Evolutionary conservation across 371 early-diverging fungal genomes (phyloP).

Genomic region (Smittium mucronatum): DNA sequence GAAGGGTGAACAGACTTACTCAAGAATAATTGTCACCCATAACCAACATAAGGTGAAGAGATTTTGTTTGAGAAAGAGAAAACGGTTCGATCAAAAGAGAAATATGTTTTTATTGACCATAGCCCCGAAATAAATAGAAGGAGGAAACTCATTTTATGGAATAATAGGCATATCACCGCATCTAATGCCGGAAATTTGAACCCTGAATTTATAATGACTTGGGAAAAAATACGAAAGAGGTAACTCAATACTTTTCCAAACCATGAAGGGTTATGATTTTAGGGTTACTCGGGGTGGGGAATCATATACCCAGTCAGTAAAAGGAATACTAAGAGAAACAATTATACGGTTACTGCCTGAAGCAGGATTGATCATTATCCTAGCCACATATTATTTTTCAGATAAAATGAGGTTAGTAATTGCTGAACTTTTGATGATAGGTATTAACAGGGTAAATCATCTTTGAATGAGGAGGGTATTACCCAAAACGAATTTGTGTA

Average conservation of each 20-base stretch:
- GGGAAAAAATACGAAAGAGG: background rate
- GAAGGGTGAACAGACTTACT: no score
- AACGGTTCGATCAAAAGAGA: no score
- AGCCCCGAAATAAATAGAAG: background rate
- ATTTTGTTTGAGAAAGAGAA: no score
- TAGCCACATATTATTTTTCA: background rate
- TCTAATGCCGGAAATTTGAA: background rate
- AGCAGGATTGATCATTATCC: background rate
- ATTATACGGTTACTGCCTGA: background rate
- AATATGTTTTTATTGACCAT: background rate
- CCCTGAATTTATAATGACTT: background rate
- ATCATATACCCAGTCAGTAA: background rate
- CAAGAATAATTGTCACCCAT: no score
- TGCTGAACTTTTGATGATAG: background rate
- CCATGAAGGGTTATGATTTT: background rate
- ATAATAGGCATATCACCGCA: background rate
- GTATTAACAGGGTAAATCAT: background rate
- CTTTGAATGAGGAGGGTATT: background rate
- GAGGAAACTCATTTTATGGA: background rate
- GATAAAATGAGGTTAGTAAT: background rate
- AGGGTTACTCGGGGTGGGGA: background rate
- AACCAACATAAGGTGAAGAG: no score
- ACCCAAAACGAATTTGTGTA: background rate
- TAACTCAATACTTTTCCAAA: background rate
- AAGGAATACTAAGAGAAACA: background rate